Conservation (phyloP, 169 alveolate species). For the Eimeria sp. region DNA sequence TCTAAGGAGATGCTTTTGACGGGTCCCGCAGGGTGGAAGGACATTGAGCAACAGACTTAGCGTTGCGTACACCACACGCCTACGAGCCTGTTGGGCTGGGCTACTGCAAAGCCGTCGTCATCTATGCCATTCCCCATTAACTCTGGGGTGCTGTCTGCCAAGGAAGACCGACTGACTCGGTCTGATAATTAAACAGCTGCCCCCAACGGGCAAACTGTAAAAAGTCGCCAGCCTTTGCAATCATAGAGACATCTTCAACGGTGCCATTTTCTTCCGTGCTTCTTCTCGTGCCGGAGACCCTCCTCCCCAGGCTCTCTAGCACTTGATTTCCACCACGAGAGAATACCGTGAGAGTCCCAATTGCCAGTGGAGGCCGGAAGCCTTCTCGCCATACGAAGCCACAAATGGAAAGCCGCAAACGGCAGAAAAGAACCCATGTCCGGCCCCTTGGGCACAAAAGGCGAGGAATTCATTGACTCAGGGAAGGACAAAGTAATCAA, state of each 20-base stretch:
- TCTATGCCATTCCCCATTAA: constrained; percentile 50
- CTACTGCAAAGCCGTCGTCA: constrained; percentile 55
- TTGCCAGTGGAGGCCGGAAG: constrained; percentile 45
- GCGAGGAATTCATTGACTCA: neutral
- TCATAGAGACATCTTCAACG: neutral
- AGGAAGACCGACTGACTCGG: constrained; percentile 66
- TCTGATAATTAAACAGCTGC: constrained; percentile 17
- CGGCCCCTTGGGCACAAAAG: constrained; percentile 21
- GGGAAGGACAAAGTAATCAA: constrained; percentile 9
- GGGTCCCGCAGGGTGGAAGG: neutral
- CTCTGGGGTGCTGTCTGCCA: constrained; percentile 77
- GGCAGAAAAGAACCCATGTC: constrained; percentile 30
- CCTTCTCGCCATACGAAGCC: constrained; percentile 50
- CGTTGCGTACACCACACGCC: constrained; percentile 22
- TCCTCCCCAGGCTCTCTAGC: constrained; percentile 58
- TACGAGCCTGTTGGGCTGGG: constrained; percentile 36
- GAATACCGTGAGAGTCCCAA: constrained; percentile 45
- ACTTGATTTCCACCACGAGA: constrained; percentile 31
- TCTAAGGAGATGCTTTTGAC: neutral
- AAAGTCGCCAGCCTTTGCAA: neutral
- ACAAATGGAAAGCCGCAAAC: constrained; percentile 17
- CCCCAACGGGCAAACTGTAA: constrained; percentile 44
- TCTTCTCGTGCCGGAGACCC: constrained; percentile 69
- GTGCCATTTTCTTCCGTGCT: constrained; percentile 31
- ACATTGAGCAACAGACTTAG: constrained; percentile 10